Evolutionary conservation across 257 asterid species (phyloP), one percentile per base, ranked within the genome.

Genomic region (Misopates orontium): DNA sequence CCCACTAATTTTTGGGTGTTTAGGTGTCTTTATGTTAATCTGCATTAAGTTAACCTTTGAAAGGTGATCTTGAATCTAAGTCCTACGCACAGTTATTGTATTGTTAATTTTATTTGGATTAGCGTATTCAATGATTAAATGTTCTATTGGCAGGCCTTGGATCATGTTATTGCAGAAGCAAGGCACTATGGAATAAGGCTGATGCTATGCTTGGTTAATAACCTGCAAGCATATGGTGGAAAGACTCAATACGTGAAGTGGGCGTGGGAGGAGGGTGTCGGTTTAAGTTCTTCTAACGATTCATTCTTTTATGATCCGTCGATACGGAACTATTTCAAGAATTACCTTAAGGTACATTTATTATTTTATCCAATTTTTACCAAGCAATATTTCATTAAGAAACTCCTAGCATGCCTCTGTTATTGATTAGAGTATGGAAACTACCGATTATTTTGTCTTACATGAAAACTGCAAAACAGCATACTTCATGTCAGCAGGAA

Each of bases 231-330:
- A n/a, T 94, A 84, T 53, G 99, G 99, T 66, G 99, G 99, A 47
- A 94, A 90, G 72, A 85, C 91, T 20, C 99, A 88, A 69, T 94
- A 90, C 70, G 96, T 94, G 21, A 86, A 90, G 84, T 94, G 99
- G 99, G 99, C 99, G 1, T 94, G 98, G 99, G 96, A 94, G 61
- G 99, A 94, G 71, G 98, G 96, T 55, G 87, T 90, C 47, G 98
- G 88, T 24, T 68, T 94, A 68, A 94, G 98, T 77, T 81, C 99
- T 68, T 94, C 99, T 0, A 94, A 90, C 4, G 99, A 94, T 78
- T 94, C 99, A 1, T 94, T 94, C 84, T 94, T 86, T 82, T 94
- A 85, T 41, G 99, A 94, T 79, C 97, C 98, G 25, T 83, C 98
- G 10, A 94, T 90, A 32, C 95, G 95, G 2, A 86, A 71, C 56